Conservation (phyloP, 2,329 filamentous ascomycete species). For the Venturia asperata region DNA sequence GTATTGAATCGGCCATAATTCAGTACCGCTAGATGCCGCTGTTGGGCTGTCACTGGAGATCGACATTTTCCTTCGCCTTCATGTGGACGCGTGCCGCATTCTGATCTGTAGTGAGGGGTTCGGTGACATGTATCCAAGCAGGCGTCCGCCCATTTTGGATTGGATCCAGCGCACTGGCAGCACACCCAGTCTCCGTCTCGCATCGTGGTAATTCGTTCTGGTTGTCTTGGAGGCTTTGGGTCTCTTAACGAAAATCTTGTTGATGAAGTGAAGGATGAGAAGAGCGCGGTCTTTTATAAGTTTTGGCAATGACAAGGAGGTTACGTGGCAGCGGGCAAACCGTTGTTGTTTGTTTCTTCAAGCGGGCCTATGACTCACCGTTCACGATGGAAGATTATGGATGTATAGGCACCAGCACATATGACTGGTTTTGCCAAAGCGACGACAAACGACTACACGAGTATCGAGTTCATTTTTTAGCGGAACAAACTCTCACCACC, state of each 20-base stretch:
- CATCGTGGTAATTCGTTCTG: neutral
- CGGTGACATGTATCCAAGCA: neutral
- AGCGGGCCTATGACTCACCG: neutral
- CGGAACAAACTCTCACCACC: neutral
- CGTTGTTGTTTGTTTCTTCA: neutral
- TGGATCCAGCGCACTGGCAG: neutral
- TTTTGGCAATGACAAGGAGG: no score
- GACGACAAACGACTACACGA: no score
- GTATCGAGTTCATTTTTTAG: neutral
- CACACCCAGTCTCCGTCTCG: constrained; percentile 1
- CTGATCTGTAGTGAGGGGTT: neutral
- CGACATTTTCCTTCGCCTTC: neutral
- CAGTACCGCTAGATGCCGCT: neutral
- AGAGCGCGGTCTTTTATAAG: neutral
- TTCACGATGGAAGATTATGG: no score
- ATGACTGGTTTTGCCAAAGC: neutral
- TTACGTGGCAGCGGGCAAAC: neutral
- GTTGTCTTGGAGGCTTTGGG: neutral
- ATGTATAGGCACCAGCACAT: neutral
- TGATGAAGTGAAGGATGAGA: neutral
- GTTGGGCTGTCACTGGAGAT: neutral
- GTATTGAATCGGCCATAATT: neutral
- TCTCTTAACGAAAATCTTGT: neutral
- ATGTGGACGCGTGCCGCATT: neutral
- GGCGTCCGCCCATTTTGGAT: neutral